Conservation (phyloP, 2,329 filamentous ascomycete genomes). For the Madurella mycetomatis region DNA sequence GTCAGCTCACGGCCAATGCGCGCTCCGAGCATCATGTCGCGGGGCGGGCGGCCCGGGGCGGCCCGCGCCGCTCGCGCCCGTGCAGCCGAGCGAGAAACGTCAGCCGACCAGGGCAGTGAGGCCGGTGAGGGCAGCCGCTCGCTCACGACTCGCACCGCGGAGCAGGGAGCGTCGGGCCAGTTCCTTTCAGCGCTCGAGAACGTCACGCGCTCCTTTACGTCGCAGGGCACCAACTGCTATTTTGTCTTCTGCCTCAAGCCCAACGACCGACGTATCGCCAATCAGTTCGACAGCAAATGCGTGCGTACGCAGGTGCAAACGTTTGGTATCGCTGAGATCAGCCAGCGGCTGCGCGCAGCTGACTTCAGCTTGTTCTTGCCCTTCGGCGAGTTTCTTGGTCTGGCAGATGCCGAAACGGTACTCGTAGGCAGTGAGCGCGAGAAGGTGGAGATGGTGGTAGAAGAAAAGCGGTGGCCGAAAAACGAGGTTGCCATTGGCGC, state of each 20-base stretch:
- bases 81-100: conserved; percentile 34
- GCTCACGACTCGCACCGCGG: conserved; percentile 43
- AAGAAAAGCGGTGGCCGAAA: conserved; percentile 84
- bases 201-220: conserved; percentile 79
- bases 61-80: conserved; percentile 27
- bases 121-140: conserved; percentile 39
- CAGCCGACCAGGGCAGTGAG: conserved; percentile 47
- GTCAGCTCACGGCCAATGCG: conserved; percentile 93
- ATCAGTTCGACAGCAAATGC: conserved; percentile 98
- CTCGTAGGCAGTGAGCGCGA: conserved; percentile 90
- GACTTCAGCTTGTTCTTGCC: conserved; percentile 96
- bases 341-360: conserved; percentile 82
- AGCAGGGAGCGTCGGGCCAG: conserved; percentile 88
- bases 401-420: conserved; percentile 77
- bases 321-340: conserved; percentile 95
- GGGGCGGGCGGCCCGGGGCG: conserved; percentile 56
- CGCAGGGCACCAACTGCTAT: conserved; percentile 83
- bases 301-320: conserved; percentile 92
- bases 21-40: conserved; percentile 85
- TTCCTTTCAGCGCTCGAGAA: conserved; percentile 87
- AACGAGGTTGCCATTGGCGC: conserved; percentile 89
- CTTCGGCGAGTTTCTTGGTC: conserved; percentile 89
- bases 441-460: conserved; percentile 84
- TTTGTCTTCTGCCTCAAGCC: conserved; percentile 97
- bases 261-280: conserved; percentile 93